A percentile compares a stretch with the other conserved stretches of the same genome.
Conservation (phyloP, 2,329 filamentous ascomycete species). For the Calonectria pseudoreteaudii region DNA sequence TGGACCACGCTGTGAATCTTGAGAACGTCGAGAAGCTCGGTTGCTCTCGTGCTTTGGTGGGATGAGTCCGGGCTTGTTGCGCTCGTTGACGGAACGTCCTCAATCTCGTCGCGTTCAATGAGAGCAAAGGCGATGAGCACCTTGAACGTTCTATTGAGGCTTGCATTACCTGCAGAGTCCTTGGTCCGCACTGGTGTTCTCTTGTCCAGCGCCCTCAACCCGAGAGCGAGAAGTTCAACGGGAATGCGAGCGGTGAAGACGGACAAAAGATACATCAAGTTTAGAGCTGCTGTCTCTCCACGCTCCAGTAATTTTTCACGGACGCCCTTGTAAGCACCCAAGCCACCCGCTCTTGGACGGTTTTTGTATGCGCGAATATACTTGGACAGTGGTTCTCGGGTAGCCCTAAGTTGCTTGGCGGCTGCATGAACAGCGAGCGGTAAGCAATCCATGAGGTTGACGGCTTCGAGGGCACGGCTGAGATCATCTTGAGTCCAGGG, state of each 20-base stretch:
- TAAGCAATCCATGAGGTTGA: conserved; percentile 34
- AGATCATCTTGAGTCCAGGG: conserved; percentile 39
- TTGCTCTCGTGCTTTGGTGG: conserved; percentile 4
- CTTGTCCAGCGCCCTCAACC: conserved; percentile 37
- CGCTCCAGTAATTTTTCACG: conserved; percentile 36
- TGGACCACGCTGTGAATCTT: conserved; percentile 40
- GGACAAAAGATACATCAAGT: conserved; percentile 39
- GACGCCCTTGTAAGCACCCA: conserved; percentile 40
- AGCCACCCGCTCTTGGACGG: conserved; percentile 32
- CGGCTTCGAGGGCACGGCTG: conserved; percentile 32
- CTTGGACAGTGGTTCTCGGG: conserved; percentile 38
- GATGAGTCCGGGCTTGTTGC: conserved; percentile 24
- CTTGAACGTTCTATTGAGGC: conserved; percentile 41
- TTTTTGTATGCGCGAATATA: conserved; percentile 39
- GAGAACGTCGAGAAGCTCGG: conserved; percentile 37
- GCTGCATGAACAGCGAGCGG: conserved; percentile 38
- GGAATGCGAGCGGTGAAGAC: conserved; percentile 40
- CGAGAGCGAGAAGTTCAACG: conserved; percentile 40
- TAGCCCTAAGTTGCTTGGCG: conserved; percentile 35
- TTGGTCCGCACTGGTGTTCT: conserved; percentile 36
- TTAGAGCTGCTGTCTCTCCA: conserved; percentile 39
- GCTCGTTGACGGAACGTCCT: conserved; percentile 32
- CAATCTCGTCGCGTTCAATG: conserved; percentile 41
- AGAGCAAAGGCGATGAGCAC: conserved; percentile 41
- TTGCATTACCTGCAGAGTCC: conserved; percentile 33